Conservation (phyloP, 1,284 basidiomycete genomes). For the Pascua guehoae region DNA sequence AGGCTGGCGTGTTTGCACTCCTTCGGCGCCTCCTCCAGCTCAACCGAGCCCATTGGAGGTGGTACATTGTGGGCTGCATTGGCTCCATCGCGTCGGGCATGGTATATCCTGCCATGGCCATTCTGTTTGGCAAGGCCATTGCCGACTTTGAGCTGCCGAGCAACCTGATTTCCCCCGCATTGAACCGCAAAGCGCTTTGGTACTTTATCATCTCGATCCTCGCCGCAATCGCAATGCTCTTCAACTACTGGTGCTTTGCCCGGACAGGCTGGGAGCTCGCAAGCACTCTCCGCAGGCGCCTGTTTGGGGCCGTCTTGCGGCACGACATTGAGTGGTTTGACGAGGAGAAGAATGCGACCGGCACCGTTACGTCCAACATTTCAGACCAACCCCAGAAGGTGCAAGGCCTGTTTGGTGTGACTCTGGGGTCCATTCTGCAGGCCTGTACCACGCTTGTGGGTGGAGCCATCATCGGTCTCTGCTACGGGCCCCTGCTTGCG, state of each 20-base stretch:
- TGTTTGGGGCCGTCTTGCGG: slow-evolving; percentile 70
- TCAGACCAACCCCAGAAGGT: slow-evolving; percentile 90
- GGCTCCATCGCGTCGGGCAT: slow-evolving; percentile 56
- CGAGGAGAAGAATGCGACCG: slow-evolving; percentile 72
- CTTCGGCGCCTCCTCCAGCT: slow-evolving; percentile 7
- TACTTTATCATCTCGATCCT: slow-evolving; percentile 78
- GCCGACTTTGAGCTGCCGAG: slow-evolving; percentile 56
- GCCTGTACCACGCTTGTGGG: slow-evolving; percentile 67
- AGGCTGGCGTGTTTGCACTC: slow-evolving; percentile 1
- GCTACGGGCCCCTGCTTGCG: slow-evolving; percentile 55
- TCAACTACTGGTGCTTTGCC: slow-evolving; percentile 68
- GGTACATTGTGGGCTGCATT: slow-evolving; percentile 41
- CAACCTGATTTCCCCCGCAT: slow-evolving; percentile 18
- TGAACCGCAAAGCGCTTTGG: slow-evolving; percentile 55
- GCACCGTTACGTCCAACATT: slow-evolving; percentile 72
- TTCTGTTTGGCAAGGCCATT: slow-evolving; percentile 70
- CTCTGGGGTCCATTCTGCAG: slow-evolving; percentile 83
- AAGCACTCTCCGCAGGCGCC: slow-evolving; percentile 62
- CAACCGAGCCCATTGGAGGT: slow-evolving; percentile 41
- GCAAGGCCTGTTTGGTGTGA: slow-evolving; percentile 82
- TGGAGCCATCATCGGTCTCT: slow-evolving; percentile 72
- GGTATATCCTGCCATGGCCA: slow-evolving; percentile 80
- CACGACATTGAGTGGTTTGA: slow-evolving; percentile 90
- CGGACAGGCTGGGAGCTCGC: slow-evolving; percentile 65
- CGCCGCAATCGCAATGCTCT: slow-evolving; percentile 59